Evolutionary conservation across 495 filamentous ascomycete genomes (phyloP).

Genomic region (Cenococcum geophilum): DNA sequence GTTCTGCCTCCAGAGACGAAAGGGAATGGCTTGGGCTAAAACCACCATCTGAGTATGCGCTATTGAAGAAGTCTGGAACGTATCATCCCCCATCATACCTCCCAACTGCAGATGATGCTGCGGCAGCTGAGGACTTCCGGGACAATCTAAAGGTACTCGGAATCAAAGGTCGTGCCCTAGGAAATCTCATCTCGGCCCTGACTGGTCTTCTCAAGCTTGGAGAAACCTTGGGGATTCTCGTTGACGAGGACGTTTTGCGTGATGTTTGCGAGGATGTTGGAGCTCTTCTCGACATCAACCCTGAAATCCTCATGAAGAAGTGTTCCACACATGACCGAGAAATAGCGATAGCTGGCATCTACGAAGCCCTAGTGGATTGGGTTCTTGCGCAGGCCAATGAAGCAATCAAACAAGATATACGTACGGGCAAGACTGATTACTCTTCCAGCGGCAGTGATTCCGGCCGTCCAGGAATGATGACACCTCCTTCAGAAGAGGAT

Average conservation of each 20-base stretch:
- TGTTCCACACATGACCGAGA: slow-evolving; percentile 78
- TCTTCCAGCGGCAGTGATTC: slow-evolving; percentile 57
- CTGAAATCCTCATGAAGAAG: slow-evolving; percentile 71
- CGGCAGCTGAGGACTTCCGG: slow-evolving; percentile 88
- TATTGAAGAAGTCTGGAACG: slow-evolving; percentile 76
- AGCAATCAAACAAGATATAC: slow-evolving; percentile 72
- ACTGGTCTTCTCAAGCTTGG: slow-evolving; percentile 87
- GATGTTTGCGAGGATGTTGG: slow-evolving; percentile 86
- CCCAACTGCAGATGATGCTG: slow-evolving; percentile 87
- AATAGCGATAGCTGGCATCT: slow-evolving; percentile 75
- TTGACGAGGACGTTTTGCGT: slow-evolving; percentile 81
- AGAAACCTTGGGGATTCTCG: slow-evolving; percentile 74
- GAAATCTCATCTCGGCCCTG: slow-evolving; percentile 74
- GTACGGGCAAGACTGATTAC: slow-evolving; percentile 51
- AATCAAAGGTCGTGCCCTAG: slow-evolving; percentile 76
- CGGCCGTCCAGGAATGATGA: slow-evolving; percentile 47
- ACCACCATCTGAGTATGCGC: slow-evolving; percentile 65
- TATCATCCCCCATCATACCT: slow-evolving; percentile 85
- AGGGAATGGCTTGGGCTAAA: slow-evolving; percentile 85
- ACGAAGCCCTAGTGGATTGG: slow-evolving; percentile 95
- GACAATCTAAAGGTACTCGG: slow-evolving; percentile 77
- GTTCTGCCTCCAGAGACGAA: slow-evolving; percentile 82
- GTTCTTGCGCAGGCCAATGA: slow-evolving; percentile 83
- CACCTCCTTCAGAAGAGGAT: slow-evolving; percentile 56
- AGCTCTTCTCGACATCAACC: slow-evolving; percentile 76